A percentile compares a stretch with the other conserved stretches of the same genome.
These are phyloP conservation scores for Vaccinium darrowii DNA, from an alignment of 148 eudicot species.

Conservation along the genomic window DNA sequence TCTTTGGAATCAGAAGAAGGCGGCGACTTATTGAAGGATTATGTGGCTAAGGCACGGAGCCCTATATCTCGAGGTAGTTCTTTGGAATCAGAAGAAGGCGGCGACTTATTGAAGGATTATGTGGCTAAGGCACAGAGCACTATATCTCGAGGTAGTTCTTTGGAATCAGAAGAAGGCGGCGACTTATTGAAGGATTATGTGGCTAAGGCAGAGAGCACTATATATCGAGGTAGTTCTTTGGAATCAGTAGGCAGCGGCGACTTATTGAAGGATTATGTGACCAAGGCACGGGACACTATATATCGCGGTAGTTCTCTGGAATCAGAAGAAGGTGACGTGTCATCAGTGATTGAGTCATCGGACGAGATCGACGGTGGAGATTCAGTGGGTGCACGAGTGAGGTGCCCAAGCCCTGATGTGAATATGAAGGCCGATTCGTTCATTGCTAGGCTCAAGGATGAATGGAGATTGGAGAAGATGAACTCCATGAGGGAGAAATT, in stretches of 20 bases:
- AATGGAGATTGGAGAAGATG: conserved; percentile 73
- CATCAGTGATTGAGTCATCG: conserved; percentile 5
- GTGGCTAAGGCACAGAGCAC: too few species aligned
- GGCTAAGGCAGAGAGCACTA: too few species aligned
- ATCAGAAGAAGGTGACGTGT: conserved; percentile 21
- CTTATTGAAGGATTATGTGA: conserved; percentile 6
- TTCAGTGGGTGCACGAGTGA: conserved; percentile 7
- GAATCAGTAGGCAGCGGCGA: too few species aligned
- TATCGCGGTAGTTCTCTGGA: conserved; percentile 45
- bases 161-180: too few species aligned
- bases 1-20: too few species aligned
- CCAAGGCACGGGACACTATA: conserved; percentile 39
- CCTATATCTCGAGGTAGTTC: conserved; percentile 16
- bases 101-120: too few species aligned
- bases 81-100: conserved; percentile 19
- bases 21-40: too few species aligned
- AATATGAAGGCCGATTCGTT: conserved; percentile 69
- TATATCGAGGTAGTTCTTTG: too few species aligned
- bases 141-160: too few species aligned
- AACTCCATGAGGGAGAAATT: conserved; percentile 48
- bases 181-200: too few species aligned
- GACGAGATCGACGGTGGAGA: conserved; percentile 35
- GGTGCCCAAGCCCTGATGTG: conserved; percentile 75
- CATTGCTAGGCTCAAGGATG: conserved; percentile 65
- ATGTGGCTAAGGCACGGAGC: too few species aligned